Base-by-base conservation (phyloP, 345 rosid species). In the Eucalyptus sp. region DNA sequence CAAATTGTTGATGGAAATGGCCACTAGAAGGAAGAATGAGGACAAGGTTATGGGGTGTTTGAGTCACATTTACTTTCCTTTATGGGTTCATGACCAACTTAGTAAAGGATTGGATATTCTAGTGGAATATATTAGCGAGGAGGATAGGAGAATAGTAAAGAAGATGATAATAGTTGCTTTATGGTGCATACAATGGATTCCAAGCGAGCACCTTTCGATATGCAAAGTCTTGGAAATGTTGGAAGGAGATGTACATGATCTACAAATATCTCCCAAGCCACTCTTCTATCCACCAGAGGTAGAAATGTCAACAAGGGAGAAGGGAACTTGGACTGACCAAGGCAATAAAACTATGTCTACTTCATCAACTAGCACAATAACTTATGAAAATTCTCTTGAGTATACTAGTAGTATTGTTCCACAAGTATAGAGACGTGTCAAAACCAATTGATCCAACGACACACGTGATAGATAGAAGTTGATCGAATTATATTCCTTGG, bases 141-240 rank as follows among this genome's bases (percentile, higher is more conserved):
- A 66, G 43, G 79, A 31, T 14, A 31, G 11, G 79, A 66, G 41
- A 14, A 15, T 31, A 14, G 4, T n/a, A 15, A 66, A 31, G 22
- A 66, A 66, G 10, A 66, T 66, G 41, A 66, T 31, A 31, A 31
- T 7, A 66, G 11, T 66, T 66, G 3, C 41, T 66, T 17, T 49
- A 11, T 49, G 50, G 50, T 49, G 50, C 12, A 49, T 49, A 49
- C 13, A 49, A 4, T 49, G 13, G 50, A 49, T 49, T 49, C 2
- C 50, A 49, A 49, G 50, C 50, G 13, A 49, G 0, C 0, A 2
- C 50, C 13, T 2, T 49, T 49, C 5, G 50, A 49, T 11, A 2
- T 1, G 5, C 50, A 11, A 49, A 49, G 13, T 49, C 13, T 49
- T 49, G 50, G 13, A 49, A 49, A 49, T 49, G 25, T 22, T 8